Evolutionary conservation across 169 alveolate species (phyloP).

Genomic region (Plasmodium falciparum): DNA sequence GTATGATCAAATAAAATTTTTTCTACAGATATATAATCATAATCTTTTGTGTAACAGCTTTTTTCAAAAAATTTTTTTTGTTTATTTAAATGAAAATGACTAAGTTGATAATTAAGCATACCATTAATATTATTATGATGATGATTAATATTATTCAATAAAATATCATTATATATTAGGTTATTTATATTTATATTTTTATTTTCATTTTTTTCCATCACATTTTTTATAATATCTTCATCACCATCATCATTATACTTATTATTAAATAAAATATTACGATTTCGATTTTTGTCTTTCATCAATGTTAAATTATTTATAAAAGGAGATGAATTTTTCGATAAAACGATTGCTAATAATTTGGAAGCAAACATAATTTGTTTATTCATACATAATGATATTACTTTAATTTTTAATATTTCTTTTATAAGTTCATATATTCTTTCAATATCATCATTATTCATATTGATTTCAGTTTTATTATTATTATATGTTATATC

Average conservation of each 20-base stretch:
- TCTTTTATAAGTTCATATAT: conserved; percentile 33
- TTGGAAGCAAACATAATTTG: conserved; percentile 66
- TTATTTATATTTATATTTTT: neutral
- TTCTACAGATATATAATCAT: conserved; percentile 65
- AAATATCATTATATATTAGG: neutral
- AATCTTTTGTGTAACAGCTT: conserved; percentile 63
- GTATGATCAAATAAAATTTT: conserved; percentile 65
- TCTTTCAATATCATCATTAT: conserved; percentile 33
- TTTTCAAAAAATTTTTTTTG: conserved; percentile 32
- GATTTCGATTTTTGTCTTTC: neutral
- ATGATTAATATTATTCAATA: neutral
- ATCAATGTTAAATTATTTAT: conserved; percentile 33
- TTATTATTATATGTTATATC: conserved; percentile 3
- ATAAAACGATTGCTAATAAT: conserved; percentile 44
- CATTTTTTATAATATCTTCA: neutral
- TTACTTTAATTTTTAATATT: conserved; percentile 54
- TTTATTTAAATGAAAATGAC: conserved; percentile 42
- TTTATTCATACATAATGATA: conserved; percentile 38
- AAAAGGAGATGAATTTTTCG: conserved; percentile 66
- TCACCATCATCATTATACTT: neutral
- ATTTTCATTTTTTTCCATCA: neutral
- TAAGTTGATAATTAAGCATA: conserved; percentile 16
- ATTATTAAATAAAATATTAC: conserved; percentile 1
- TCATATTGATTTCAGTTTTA: neutral
- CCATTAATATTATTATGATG: neutral